These are phyloP conservation scores for Secale cereale DNA, from an alignment of 176 grass and related monocot species.

Conservation along the genomic window DNA sequence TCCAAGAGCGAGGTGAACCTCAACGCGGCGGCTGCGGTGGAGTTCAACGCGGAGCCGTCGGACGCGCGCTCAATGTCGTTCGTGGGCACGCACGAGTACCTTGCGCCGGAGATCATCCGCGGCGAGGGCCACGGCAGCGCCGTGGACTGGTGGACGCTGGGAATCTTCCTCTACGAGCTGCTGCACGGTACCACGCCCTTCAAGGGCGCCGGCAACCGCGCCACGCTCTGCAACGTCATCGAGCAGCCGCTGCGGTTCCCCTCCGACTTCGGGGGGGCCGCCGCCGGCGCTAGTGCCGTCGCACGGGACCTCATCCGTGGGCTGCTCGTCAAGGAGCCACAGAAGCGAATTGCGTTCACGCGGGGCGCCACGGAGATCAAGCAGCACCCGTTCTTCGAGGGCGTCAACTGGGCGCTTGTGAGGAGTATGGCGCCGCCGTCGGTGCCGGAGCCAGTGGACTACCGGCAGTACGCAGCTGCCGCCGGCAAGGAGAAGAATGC, in stretches of 20 bases:
- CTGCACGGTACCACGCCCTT: slow-evolving; percentile 67
- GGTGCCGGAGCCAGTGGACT: slow-evolving; percentile 30
- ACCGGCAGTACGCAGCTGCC: slow-evolving; percentile 7
- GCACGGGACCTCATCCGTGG: slow-evolving; percentile 29
- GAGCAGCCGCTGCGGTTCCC: slow-evolving; percentile 64
- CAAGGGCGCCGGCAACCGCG: slow-evolving; percentile 70
- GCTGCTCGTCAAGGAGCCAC: slow-evolving; percentile 29
- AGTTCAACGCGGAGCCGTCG: slow-evolving; percentile 79
- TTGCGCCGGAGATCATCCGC: slow-evolving; percentile 72
- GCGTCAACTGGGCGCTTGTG: slow-evolving; percentile 37
- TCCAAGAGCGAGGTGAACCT: slow-evolving; percentile 26
- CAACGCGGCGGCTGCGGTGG: slow-evolving; percentile 33
- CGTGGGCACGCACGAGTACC: slow-evolving; percentile 75
- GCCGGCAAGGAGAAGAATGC: slow-evolving; percentile 22
- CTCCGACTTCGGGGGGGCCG: background rate
- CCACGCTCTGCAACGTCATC: slow-evolving; percentile 74
- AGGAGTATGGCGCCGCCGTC: slow-evolving; percentile 19
- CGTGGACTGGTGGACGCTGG: slow-evolving; percentile 83
- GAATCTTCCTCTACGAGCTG: slow-evolving; percentile 73
- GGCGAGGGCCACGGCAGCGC: slow-evolving; percentile 78
- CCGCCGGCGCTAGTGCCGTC: background rate
- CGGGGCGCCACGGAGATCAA: slow-evolving; percentile 33
- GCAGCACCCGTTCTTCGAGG: slow-evolving; percentile 36
- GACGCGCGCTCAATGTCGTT: slow-evolving; percentile 80
- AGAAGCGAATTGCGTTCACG: slow-evolving; percentile 28